phyloP scores from a whole-genome alignment of 1,284 basidiomycete species.

The Austroboletus novae-zelandiae region DNA sequence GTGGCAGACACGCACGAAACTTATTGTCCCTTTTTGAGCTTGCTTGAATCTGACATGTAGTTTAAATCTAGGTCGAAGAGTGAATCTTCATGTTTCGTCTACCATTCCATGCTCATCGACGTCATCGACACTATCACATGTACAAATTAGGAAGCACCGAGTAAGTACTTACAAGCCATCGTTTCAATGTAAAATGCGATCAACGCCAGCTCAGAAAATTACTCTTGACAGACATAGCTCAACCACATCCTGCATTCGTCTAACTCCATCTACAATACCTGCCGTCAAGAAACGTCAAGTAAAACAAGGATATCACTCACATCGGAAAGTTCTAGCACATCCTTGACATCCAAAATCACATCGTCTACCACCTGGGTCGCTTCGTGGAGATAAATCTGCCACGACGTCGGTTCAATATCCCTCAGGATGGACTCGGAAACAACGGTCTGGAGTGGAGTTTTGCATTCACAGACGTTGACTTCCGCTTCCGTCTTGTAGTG shows the following conservation, averaged over 20 bases:
- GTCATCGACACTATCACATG: conserved; percentile 13
- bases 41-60: conserved; percentile 10
- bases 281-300: background rate
- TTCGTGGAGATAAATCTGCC: conserved; percentile 23
- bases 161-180: background rate
- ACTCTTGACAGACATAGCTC: conserved; percentile 7
- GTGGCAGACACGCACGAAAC: conserved; percentile 18
- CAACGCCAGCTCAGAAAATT: background rate
- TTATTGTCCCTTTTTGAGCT: conserved; percentile 13
- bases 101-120: background rate
- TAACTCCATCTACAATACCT: conserved; percentile 21
- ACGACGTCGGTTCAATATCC: conserved; percentile 11
- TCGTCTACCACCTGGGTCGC: conserved; percentile 36
- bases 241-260: conserved; percentile 27
- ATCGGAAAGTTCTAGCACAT: conserved; percentile 39
- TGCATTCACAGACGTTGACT: conserved; percentile 8
- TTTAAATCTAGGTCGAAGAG: background rate
- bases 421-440: background rate
- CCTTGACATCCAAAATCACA: conserved; percentile 46
- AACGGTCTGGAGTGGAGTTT: background rate
- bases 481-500: conserved; percentile 38
- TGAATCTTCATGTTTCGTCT: background rate
- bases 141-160: conserved; percentile 16
- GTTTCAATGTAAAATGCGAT: background rate
- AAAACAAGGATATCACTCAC: conserved; percentile 32